These are phyloP conservation scores for Debaryomycetaceae sp. DNA, from an alignment of 1,139 yeast species.

Conservation along the genomic window DNA sequence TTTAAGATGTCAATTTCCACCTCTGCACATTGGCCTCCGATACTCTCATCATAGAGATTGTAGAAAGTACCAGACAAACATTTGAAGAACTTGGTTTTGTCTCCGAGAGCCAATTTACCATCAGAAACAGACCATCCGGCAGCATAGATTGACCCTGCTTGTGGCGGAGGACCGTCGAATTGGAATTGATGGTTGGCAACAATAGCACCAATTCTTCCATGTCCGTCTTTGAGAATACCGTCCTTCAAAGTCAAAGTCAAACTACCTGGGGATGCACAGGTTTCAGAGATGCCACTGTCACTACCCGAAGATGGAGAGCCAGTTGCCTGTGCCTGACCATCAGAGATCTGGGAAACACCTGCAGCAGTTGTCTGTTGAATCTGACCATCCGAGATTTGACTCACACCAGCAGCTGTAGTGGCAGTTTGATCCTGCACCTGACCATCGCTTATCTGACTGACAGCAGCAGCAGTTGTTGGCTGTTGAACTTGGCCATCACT, in stretches of 20 bases:
- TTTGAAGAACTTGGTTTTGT: conserved; percentile 35
- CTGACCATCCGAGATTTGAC: conserved; percentile 23
- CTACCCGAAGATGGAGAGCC: conserved; percentile 2
- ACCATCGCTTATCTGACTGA: conserved; percentile 28
- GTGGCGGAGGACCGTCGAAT: conserved; percentile 89
- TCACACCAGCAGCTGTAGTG: conserved; percentile 16
- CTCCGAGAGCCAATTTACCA: conserved; percentile 37
- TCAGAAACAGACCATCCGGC: conserved; percentile 68
- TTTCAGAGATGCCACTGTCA: conserved; percentile 10
- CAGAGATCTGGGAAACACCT: neutral
- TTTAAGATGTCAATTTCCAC: conserved; percentile 34
- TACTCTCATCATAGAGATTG: conserved; percentile 40
- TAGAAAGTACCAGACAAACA: conserved; percentile 43
- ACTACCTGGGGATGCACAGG: conserved; percentile 52
- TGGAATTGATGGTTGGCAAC: conserved; percentile 87
- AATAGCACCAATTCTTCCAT: conserved; percentile 76
- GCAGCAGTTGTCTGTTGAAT: conserved; percentile 16
- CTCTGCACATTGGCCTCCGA: conserved; percentile 36
- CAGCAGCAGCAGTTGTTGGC: conserved; percentile 13
- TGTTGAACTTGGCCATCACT: conserved; percentile 33
- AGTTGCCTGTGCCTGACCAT: conserved; percentile 25
- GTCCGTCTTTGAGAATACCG: conserved; percentile 54
- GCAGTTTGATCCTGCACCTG: conserved; percentile 37
- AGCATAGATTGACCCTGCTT: conserved; percentile 84
- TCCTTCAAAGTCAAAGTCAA: conserved; percentile 53